phyloP scores from a whole-genome alignment of 352 stramenopile genomes.

The Phytophthora capsici region DNA sequence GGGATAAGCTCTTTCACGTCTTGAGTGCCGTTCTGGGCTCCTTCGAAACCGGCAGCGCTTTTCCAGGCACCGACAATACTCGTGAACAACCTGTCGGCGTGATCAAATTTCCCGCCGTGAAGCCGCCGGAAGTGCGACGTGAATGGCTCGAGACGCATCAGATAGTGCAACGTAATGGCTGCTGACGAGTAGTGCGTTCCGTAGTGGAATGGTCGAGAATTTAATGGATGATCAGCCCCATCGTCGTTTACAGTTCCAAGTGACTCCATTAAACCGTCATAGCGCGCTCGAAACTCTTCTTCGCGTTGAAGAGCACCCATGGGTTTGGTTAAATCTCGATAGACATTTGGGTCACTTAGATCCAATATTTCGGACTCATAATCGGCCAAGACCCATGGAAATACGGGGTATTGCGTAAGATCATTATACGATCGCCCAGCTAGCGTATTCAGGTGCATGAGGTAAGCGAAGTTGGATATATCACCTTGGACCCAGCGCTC shows the following conservation, averaged over 20 bases:
- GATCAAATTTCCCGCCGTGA: conserved; percentile 98
- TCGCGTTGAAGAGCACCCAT: conserved; percentile 96
- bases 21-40: conserved; percentile 81
- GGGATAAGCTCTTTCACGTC: conserved; percentile 99
- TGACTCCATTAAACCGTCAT: conserved; percentile 64
- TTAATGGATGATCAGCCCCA: conserved; percentile 45
- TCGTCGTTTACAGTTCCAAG: conserved; percentile 17
- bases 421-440: conserved; percentile 98
- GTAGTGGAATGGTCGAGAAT: conserved; percentile 92
- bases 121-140: conserved; percentile 93
- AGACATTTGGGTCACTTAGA: conserved; percentile 91
- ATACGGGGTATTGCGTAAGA: conserved; percentile 98
- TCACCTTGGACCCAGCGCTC: conserved; percentile 76
- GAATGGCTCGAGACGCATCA: conserved; percentile 97
- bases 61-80: conserved; percentile 95
- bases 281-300: conserved; percentile 75
- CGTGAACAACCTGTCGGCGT: conserved; percentile 97
- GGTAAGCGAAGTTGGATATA: conserved; percentile 95
- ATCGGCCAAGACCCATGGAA: conserved; percentile 98
- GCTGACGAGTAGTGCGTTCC: conserved; percentile 93
- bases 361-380: conserved; percentile 95
- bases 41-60: conserved; percentile 66
- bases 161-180: conserved; percentile 98
- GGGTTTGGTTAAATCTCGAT: conserved; percentile 96
- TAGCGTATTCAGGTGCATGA: conserved; percentile 97